These are phyloP conservation scores for Rhizophora mangle DNA, from an alignment of 345 rosid genomes.

Conservation along the genomic window DNA sequence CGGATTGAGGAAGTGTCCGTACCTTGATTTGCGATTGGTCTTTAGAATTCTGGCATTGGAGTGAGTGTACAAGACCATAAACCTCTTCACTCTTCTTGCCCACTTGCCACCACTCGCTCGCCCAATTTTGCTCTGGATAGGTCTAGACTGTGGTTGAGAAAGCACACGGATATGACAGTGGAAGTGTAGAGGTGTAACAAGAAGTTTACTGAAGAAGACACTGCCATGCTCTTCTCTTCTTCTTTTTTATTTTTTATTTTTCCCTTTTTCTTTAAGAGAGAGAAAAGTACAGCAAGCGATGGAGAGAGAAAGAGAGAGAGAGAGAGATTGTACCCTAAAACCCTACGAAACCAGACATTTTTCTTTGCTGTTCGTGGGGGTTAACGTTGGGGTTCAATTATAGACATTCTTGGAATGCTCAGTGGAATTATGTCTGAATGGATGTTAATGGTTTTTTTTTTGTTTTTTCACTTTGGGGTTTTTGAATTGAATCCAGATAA, in stretches of 20 bases:
- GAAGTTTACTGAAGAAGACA: slow-evolving; percentile 31
- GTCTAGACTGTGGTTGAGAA: slow-evolving; percentile 1
- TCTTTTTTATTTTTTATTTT: too few species aligned
- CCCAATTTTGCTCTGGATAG: not conserved
- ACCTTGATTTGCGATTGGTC: slow-evolving; percentile 58
- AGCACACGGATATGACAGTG: slow-evolving; percentile 20
- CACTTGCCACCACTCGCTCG: not conserved
- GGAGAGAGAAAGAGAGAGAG: slow-evolving; percentile 16
- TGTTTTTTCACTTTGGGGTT: too few species aligned
- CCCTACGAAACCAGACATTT: slow-evolving; percentile 29
- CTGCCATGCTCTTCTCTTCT: slow-evolving; percentile 32
- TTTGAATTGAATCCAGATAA: too few species aligned
- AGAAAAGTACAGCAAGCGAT: slow-evolving; percentile 1
- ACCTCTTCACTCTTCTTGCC: slow-evolving; percentile 18
- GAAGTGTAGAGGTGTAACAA: slow-evolving; percentile 20
- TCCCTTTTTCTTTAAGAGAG: not conserved
- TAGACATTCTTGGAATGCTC: too few species aligned
- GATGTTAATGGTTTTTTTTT: too few species aligned
- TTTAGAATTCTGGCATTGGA: slow-evolving; percentile 80
- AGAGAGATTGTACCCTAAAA: slow-evolving; percentile 43
- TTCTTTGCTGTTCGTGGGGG: too few species aligned
- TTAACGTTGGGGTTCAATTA: too few species aligned
- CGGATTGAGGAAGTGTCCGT: slow-evolving; percentile 44
- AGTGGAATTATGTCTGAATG: too few species aligned
- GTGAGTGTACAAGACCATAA: slow-evolving; percentile 55